Evolutionary conservation across 495 filamentous ascomycete species (phyloP), one percentile per base, ranked within the genome.

Genomic region (Tuber calosporum): DNA sequence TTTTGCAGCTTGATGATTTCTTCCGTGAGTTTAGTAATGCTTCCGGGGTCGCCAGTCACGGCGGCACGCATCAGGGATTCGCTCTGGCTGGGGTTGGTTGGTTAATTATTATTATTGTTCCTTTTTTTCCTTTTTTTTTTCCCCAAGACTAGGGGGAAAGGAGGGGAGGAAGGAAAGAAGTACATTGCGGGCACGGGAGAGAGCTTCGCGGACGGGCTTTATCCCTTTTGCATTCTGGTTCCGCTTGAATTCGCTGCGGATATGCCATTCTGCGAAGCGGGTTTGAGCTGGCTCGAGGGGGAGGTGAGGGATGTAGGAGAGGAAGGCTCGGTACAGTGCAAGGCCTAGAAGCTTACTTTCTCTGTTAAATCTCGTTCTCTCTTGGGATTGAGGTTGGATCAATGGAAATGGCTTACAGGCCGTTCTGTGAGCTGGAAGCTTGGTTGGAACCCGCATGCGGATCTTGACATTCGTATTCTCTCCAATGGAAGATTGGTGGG

Each of bases 301-400:
- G 42, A 81, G 77, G 68, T 79, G 77, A 6, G 45, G 62, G 68
- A 69, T 71, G 66, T 77, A 76, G 2, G 70, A 62, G 45, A 81
- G 79, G 38, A 81, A 71, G n/a, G 77, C 77, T 72, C 71, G 76
- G 53, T 81, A 81, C 36, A 81, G 77, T 5, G 73, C 73, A 26
- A 79, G 74, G n/a, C 80, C 80, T 81, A 67, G 72, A 68, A 62
- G 68, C 66, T 66, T 62, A 20, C 66, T n/a, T 34, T 53, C 20
- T 71, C 17, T 45, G 34, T 66, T 42, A 30, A 58, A 30, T 40
- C 13, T 34, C 19, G 3, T 62, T 5, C 3, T 17, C n/a, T 42
- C 22, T 19, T 73, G 62, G 74, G 58, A 34, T 34, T 42, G 41
- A 8, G 42, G 19, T 19, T 36, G 70, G 11, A n/a, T 42, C 8